These are phyloP conservation scores for Diaporthe sp. DNA, from an alignment of 2,329 filamentous ascomycete species.

Conservation along the genomic window DNA sequence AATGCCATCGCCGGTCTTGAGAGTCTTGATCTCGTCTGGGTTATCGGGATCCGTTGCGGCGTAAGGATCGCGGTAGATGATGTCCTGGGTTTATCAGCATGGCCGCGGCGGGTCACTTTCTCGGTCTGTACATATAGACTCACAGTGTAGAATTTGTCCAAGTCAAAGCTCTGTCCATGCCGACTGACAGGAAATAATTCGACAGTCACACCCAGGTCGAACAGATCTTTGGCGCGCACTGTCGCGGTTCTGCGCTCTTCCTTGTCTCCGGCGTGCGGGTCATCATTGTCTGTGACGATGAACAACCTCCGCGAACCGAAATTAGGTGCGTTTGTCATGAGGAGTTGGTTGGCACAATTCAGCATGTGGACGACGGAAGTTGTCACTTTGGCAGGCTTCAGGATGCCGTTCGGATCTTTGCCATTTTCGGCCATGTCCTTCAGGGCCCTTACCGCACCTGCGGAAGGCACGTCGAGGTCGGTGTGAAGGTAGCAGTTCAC, in stretches of 20 bases:
- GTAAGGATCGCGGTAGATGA: conserved; percentile 83
- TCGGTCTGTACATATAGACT: conserved; percentile 44
- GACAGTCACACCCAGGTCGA: conserved; percentile 91
- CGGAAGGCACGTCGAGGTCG: conserved; percentile 89
- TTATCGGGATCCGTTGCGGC: conserved; percentile 75
- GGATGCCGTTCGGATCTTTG: conserved; percentile 76
- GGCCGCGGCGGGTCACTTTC: not conserved
- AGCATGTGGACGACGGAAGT: conserved; percentile 90
- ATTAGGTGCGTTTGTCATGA: conserved; percentile 94
- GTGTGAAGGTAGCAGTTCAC: conserved; percentile 93
- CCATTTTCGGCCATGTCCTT: conserved; percentile 84
- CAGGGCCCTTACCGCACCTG: conserved; percentile 86
- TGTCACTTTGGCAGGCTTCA: conserved; percentile 77
- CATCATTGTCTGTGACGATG: conserved; percentile 94
- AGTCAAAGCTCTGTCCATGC: conserved; percentile 79
- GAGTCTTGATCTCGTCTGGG: conserved; percentile 70
- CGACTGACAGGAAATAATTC: conserved; percentile 92
- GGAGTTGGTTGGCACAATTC: conserved; percentile 96
- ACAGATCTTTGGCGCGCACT: conserved; percentile 92
- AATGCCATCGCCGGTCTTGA: conserved; percentile 81
- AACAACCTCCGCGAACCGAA: conserved; percentile 95
- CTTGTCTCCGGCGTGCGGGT: conserved; percentile 83
- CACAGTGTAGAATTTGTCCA: conserved; percentile 92
- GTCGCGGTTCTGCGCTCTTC: conserved; percentile 81
- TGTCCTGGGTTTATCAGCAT: conserved; percentile 71